Percentiles rank a stretch among this genome's conserved stretches.
These are phyloP conservation scores for Arabis alpina DNA, from an alignment of 345 rosid genomes.

Conservation along the genomic window DNA sequence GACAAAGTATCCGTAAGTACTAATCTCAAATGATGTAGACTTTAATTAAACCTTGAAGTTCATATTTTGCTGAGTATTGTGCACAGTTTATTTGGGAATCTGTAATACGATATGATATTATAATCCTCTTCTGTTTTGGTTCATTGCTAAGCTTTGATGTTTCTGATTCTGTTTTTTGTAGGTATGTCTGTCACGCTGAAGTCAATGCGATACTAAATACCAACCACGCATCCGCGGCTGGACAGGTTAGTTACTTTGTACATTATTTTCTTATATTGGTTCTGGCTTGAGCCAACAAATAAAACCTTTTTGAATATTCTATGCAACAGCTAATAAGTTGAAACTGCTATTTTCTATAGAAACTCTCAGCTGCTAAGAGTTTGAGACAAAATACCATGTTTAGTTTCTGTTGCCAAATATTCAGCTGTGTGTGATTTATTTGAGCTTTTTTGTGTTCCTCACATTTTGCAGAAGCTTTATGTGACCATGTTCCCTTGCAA, in stretches of 20 bases:
- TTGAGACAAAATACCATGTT: neutral
- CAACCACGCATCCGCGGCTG: slow-evolving; percentile 88
- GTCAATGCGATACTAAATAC: slow-evolving; percentile 94
- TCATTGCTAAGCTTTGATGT: slow-evolving; percentile 20
- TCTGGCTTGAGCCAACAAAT: neutral
- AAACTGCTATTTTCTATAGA: slow-evolving; percentile 11
- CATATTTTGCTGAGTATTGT: slow-evolving; percentile 8
- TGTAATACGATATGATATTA: neutral
- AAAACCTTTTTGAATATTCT: neutral
- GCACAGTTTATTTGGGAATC: neutral
- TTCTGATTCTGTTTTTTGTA: slow-evolving; percentile 33
- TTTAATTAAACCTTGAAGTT: neutral
- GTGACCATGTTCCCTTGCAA: slow-evolving; percentile 99
- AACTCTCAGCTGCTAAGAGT: slow-evolving; percentile 17
- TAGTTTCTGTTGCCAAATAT: neutral
- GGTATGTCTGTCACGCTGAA: slow-evolving; percentile 98
- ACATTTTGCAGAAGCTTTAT: slow-evolving; percentile 79
- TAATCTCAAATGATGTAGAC: slow-evolving; percentile 11
- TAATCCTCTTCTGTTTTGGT: slow-evolving; percentile 9
- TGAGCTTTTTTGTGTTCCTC: slow-evolving; percentile 13
- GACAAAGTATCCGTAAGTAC: slow-evolving; percentile 88
- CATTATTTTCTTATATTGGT: neutral
- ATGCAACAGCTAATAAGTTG: slow-evolving; percentile 1
- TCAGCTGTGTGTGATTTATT: slow-evolving; percentile 9
- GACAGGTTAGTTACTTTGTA: slow-evolving; percentile 58